These are phyloP conservation scores for Physcomitrium patens DNA, from an alignment of 225 moss, liverwort and hornwort species.

Conservation along the genomic window DNA sequence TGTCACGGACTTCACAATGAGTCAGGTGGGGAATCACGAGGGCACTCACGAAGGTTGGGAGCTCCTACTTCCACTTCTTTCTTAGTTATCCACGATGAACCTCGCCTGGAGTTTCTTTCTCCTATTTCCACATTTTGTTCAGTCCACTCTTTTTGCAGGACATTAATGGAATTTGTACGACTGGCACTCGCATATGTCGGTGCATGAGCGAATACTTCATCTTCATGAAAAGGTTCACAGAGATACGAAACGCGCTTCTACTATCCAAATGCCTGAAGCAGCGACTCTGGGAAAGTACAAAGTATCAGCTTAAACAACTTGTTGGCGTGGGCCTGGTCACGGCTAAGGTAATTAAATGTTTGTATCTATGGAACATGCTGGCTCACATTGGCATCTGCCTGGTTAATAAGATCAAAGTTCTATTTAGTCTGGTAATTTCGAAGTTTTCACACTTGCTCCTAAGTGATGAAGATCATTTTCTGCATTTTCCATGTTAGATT, in stretches of 20 bases:
- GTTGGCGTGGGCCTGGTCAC: conserved; percentile 86
- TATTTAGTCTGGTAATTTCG: neutral
- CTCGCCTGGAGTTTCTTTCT: conserved; percentile 8
- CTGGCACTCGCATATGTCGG: conserved; percentile 83
- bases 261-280: conserved; percentile 89
- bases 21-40: conserved; percentile 58
- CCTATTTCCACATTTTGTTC: neutral
- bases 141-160: conserved; percentile 55
- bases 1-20: conserved; percentile 80
- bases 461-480: neutral
- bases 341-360: conserved; percentile 69
- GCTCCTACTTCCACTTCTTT: conserved; percentile 17
- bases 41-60: conserved; percentile 9
- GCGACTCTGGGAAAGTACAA: conserved; percentile 81
- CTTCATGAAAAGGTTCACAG: conserved; percentile 72
- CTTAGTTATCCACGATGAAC: conserved; percentile 2
- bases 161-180: conserved; percentile 68
- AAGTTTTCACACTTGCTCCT: conserved; percentile 6
- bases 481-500: neutral
- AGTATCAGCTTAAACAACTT: conserved; percentile 85
- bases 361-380: conserved; percentile 4
- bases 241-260: conserved; percentile 68
- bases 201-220: conserved; percentile 98
- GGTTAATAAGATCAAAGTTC: neutral
- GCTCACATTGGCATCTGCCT: conserved; percentile 15